Evolutionary conservation across 23 red algal species (phyloP).

Genomic region (Agarophyton chilense): DNA sequence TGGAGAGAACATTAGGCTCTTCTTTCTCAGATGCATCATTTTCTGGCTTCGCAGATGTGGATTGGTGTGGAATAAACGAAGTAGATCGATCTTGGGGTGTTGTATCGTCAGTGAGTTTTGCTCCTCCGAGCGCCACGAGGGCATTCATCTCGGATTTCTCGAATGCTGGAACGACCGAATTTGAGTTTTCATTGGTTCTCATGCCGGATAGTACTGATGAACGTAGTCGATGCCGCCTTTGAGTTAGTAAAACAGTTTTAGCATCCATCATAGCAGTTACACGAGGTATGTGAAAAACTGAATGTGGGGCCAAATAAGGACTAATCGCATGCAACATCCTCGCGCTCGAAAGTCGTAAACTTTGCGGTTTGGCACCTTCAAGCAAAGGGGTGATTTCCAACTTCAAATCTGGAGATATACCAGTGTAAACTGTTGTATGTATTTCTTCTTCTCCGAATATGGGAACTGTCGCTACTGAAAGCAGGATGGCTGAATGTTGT

Average conservation of each 20-base stretch:
- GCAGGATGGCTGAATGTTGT: conserved; percentile 38
- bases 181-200: not conserved
- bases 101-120: not conserved
- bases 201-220: too few species aligned
- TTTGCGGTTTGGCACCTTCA: conserved; percentile 47
- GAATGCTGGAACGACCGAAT: not conserved
- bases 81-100: not conserved
- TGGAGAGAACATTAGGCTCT: not conserved
- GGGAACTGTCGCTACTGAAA: conserved; percentile 37
- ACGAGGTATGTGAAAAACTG: conserved; percentile 27
- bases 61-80: not conserved
- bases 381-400: conserved; percentile 61
- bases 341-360: conserved; percentile 28
- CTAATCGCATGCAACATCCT: conserved; percentile 60
- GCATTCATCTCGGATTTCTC: conserved; percentile 4
- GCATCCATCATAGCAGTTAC: conserved; percentile 53
- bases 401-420: conserved; percentile 53
- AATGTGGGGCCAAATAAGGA: conserved; percentile 35
- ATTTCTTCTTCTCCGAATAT: conserved; percentile 40
- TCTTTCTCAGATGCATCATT: not conserved
- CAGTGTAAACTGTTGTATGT: conserved; percentile 58
- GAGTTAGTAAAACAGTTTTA: conserved; percentile 46
- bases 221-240: conserved; percentile 23
- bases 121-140: not conserved
- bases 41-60: not conserved